These are phyloP conservation scores for Linnemannia schmuckeri DNA, from an alignment of 192 early-diverging fungal species.

Conservation along the genomic window DNA sequence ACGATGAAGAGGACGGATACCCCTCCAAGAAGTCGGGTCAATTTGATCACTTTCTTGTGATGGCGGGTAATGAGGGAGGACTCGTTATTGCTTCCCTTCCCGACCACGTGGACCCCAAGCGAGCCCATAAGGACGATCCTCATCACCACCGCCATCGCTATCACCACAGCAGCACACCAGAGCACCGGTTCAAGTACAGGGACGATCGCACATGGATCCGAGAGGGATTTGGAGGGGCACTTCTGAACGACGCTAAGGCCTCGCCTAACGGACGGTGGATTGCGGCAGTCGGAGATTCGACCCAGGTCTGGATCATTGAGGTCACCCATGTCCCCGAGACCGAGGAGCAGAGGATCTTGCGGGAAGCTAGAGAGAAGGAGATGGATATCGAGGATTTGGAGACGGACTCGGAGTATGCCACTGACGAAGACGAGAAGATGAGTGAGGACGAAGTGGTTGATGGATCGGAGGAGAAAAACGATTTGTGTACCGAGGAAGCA, in stretches of 20 bases:
- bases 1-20: slow-evolving; percentile 38
- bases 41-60: slow-evolving; percentile 48
- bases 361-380: slow-evolving; percentile 25
- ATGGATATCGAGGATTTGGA: not conserved
- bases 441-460: slow-evolving; percentile 15
- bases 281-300: slow-evolving; percentile 61
- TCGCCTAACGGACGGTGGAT: slow-evolving; percentile 63
- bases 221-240: slow-evolving; percentile 30
- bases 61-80: slow-evolving; percentile 34
- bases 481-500: not conserved
- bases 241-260: slow-evolving; percentile 63
- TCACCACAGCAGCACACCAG: not conserved
- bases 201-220: slow-evolving; percentile 43
- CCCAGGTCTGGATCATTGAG: slow-evolving; percentile 48
- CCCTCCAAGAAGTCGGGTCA: slow-evolving; percentile 21
- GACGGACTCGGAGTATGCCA: slow-evolving; percentile 15
- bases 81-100: slow-evolving; percentile 38
- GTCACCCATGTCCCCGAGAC: slow-evolving; percentile 42
- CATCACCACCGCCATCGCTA: not conserved
- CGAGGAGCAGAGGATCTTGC: slow-evolving; percentile 20
- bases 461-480: slow-evolving; percentile 6
- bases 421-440: slow-evolving; percentile 6
- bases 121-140: too few relatives aligned
- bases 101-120: slow-evolving; percentile 19
- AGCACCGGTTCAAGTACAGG: slow-evolving; percentile 33